These are phyloP conservation scores for Westerdykella ornata DNA, from an alignment of 2,329 filamentous ascomycete genomes.

Conservation along the genomic window DNA sequence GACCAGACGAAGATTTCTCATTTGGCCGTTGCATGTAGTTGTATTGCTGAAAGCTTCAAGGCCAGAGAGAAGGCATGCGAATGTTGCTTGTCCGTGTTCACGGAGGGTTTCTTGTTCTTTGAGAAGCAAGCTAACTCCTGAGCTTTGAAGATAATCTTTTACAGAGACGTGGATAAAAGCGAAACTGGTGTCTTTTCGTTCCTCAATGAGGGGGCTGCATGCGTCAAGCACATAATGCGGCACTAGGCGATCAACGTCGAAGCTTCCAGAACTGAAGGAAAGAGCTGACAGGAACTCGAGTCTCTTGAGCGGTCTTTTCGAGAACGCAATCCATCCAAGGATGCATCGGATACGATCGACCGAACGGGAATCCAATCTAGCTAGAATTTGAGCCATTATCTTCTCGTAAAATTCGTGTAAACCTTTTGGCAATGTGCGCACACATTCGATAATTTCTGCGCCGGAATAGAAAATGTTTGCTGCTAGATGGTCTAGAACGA, in stretches of 20 bases:
- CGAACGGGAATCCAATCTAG: neutral
- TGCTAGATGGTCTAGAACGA: slow-evolving; percentile 8
- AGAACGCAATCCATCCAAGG: slow-evolving; percentile 10
- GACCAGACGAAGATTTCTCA: slow-evolving; percentile 6
- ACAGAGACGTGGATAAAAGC: slow-evolving; percentile 14
- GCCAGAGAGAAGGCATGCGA: slow-evolving; percentile 7
- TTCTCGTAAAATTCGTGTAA: slow-evolving; percentile 2
- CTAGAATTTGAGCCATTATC: slow-evolving; percentile 1
- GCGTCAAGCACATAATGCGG: slow-evolving; percentile 7
- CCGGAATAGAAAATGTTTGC: slow-evolving; percentile 8
- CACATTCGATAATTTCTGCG: slow-evolving; percentile 6
- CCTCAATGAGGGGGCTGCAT: slow-evolving; percentile 11
- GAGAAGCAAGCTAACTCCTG: neutral
- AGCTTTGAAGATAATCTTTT: slow-evolving; percentile 7
- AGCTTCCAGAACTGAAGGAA: slow-evolving; percentile 10
- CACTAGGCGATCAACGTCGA: slow-evolving; percentile 1
- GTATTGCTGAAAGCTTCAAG: slow-evolving; percentile 4
- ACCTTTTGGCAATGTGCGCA: slow-evolving; percentile 1
- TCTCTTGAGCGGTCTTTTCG: slow-evolving; percentile 5
- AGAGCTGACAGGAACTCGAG: slow-evolving; percentile 10
- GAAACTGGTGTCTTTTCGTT: slow-evolving; percentile 8
- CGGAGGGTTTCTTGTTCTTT: slow-evolving; percentile 1
- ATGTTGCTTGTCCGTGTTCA: slow-evolving; percentile 6
- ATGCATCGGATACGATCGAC: slow-evolving; percentile 4
- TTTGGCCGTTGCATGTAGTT: neutral